Percentiles rank a stretch among this genome's conserved stretches.
Conservation (phyloP, 108 stramenopile species). For the Nannochloropsis salina region DNA sequence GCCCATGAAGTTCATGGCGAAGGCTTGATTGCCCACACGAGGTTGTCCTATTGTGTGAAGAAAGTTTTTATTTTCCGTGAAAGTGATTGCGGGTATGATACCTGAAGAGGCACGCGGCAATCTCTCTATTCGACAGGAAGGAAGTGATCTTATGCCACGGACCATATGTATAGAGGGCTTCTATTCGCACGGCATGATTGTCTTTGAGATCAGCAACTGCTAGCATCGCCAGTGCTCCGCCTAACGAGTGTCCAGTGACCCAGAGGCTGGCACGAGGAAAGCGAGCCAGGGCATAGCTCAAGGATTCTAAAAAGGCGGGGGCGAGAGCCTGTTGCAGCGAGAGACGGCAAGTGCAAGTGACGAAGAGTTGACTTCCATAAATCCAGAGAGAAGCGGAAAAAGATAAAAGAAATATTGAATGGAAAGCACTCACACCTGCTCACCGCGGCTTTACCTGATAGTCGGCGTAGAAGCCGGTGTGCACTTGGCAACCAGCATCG, state of each 20-base stretch:
- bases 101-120: too few species aligned
- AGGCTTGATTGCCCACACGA: constrained; percentile 14
- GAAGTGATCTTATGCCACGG: background rate
- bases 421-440: background rate
- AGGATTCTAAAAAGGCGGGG: background rate
- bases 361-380: background rate
- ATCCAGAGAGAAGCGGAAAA: background rate
- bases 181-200: background rate
- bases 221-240: constrained; percentile 7
- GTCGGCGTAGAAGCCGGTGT: constrained; percentile 4
- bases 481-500: background rate
- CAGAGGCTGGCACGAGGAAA: background rate
- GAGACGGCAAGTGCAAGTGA: background rate
- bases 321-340: background rate
- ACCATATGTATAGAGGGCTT: background rate
- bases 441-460: background rate
- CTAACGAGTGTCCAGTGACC: background rate
- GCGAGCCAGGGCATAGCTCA: constrained; percentile 10
- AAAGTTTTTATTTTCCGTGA: too few species aligned
- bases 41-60: background rate
- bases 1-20: background rate
- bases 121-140: too few species aligned
- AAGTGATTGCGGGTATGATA: too few species aligned
- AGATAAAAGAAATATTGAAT: background rate
- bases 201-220: background rate